These are phyloP conservation scores for Zalaria obscura DNA, from an alignment of 2,329 filamentous ascomycete species.

Conservation along the genomic window DNA sequence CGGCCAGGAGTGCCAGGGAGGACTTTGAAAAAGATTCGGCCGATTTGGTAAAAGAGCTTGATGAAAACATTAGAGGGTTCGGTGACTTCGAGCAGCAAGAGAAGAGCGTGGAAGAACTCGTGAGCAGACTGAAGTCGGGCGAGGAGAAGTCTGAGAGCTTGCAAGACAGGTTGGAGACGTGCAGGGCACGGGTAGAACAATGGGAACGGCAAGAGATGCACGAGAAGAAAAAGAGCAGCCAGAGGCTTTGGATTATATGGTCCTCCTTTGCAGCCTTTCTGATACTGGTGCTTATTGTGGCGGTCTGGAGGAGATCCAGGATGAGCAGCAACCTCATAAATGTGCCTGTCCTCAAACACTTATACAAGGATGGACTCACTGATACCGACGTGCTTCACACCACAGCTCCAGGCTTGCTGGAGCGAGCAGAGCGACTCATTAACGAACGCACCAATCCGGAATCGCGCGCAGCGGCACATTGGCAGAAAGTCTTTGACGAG, in stretches of 20 bases:
- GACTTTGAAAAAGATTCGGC: slow-evolving; percentile 48
- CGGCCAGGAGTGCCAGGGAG: slow-evolving; percentile 43
- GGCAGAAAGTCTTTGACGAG: too few relatives aligned
- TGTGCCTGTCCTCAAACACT: too few relatives aligned
- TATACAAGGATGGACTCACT: too few relatives aligned
- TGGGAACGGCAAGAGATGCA: slow-evolving; percentile 57
- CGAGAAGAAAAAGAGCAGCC: slow-evolving; percentile 42
- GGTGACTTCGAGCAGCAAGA: slow-evolving; percentile 53
- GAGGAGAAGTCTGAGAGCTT: slow-evolving; percentile 46
- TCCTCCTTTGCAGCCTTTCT: not conserved
- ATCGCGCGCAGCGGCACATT: too few relatives aligned
- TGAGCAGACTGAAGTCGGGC: slow-evolving; percentile 45
- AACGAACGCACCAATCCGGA: too few relatives aligned
- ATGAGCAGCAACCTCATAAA: too few relatives aligned
- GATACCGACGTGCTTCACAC: too few relatives aligned
- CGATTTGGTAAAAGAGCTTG: slow-evolving; percentile 66
- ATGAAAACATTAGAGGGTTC: slow-evolving; percentile 32
- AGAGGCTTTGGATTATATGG: slow-evolving; percentile 2
- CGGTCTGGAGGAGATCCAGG: slow-evolving; percentile 1
- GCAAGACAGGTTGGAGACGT: slow-evolving; percentile 48
- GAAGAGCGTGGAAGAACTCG: slow-evolving; percentile 45
- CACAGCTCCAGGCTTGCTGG: too few relatives aligned
- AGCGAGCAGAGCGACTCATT: too few relatives aligned
- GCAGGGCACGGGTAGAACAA: slow-evolving; percentile 48
- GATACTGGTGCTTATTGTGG: slow-evolving; percentile 1